Percentiles rank a stretch among this genome's conserved stretches.
Conservation (phyloP, 176 grass and related monocot species). For the Oryza coarctata region DNA sequence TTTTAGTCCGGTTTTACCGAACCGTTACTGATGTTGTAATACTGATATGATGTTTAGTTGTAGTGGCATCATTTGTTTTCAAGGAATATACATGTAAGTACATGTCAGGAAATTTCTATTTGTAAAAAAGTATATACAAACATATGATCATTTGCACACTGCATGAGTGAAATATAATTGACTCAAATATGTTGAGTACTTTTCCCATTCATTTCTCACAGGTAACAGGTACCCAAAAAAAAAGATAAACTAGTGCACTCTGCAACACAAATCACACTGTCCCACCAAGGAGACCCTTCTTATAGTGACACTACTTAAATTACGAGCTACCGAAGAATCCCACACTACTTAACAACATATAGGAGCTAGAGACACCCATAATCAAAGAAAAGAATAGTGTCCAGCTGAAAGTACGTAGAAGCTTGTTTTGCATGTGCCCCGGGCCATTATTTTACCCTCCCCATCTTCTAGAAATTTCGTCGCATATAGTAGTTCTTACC, state of each 20-base stretch:
- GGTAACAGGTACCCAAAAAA: too few relatives aligned
- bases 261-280: not conserved
- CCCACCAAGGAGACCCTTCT: not conserved
- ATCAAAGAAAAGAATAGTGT: not conserved
- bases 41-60: too few relatives aligned
- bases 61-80: too few relatives aligned
- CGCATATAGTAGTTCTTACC: not conserved
- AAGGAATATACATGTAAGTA: too few relatives aligned
- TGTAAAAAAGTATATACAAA: too few relatives aligned
- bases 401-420: not conserved
- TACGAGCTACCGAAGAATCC: not conserved
- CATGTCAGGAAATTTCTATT: too few relatives aligned
- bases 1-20: too few relatives aligned
- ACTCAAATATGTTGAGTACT: too few relatives aligned
- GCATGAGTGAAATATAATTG: too few relatives aligned
- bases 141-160: too few relatives aligned
- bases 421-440: conserved; percentile 7
- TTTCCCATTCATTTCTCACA: too few relatives aligned
- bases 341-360: not conserved
- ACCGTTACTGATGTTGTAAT: too few relatives aligned
- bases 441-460: not conserved
- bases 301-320: not conserved
- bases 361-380: not conserved
- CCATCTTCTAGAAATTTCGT: not conserved
- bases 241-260: not conserved